Percentiles rank a stretch among this genome's conserved stretches.
phyloP scores from a whole-genome alignment of 805 yeast genomes.

The Zygosaccharomyces pseudorouxii region DNA sequence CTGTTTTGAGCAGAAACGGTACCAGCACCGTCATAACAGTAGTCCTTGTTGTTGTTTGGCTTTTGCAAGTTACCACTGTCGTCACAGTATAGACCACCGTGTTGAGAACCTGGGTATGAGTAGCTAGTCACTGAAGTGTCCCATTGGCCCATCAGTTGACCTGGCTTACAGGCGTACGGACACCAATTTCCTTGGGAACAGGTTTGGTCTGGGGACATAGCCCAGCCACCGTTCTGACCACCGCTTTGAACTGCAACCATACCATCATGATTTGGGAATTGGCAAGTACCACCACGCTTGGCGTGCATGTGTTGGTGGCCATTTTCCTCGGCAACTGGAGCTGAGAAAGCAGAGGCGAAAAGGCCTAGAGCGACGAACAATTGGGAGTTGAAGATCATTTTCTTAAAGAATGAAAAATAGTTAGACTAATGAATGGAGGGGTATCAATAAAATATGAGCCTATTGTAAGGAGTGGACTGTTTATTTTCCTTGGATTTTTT shows the following conservation, averaged over 20 bases:
- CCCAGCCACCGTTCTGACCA: conserved; percentile 77
- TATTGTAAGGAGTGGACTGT: conserved; percentile 3
- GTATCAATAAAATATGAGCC: background rate
- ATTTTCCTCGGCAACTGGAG: conserved; percentile 21
- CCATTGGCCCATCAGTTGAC: conserved; percentile 86
- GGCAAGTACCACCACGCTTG: conserved; percentile 45
- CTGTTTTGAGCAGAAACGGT: conserved; percentile 59
- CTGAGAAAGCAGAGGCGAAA: conserved; percentile 7
- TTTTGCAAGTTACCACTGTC: conserved; percentile 60
- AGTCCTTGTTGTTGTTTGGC: conserved; percentile 52
- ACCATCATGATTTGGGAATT: conserved; percentile 63
- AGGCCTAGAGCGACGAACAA: conserved; percentile 11
- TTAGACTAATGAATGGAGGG: background rate
- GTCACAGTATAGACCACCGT: conserved; percentile 82
- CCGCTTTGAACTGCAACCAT: conserved; percentile 62
- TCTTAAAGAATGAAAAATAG: conserved; percentile 6
- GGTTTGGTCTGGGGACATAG: conserved; percentile 66
- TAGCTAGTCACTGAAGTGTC: conserved; percentile 70
- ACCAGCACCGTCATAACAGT: conserved; percentile 76
- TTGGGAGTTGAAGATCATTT: conserved; percentile 11
- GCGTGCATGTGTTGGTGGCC: conserved; percentile 22
- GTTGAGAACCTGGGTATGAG: conserved; percentile 68
- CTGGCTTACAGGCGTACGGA: conserved; percentile 90
- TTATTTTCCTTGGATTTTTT: background rate
- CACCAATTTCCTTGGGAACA: conserved; percentile 79